Percentiles rank a stretch among this genome's conserved stretches.
These are phyloP conservation scores for Microcyclosporella mali DNA, from an alignment of 2,329 filamentous ascomycete genomes.

Conservation along the genomic window DNA sequence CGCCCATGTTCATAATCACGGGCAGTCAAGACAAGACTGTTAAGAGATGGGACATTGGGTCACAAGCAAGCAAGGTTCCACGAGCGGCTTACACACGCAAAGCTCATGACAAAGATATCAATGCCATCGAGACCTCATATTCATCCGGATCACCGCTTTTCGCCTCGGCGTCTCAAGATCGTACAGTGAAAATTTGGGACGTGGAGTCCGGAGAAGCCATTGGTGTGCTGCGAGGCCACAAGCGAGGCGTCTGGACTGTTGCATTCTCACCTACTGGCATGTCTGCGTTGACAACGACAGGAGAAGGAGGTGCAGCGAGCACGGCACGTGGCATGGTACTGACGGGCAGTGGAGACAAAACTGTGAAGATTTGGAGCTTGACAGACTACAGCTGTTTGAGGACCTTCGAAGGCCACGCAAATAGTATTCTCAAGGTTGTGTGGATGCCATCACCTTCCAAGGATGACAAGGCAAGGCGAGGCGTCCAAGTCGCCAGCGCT, in stretches of 20 bases:
- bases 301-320: conserved; percentile 56
- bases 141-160: conserved; percentile 72
- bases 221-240: conserved; percentile 86
- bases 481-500: conserved; percentile 72
- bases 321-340: conserved; percentile 72
- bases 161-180: conserved; percentile 92
- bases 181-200: conserved; percentile 95
- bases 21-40: conserved; percentile 94
- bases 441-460: conserved; percentile 61
- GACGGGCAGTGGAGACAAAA: conserved; percentile 93
- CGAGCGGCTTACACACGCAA: conserved; percentile 80
- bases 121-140: conserved; percentile 68
- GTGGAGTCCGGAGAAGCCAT: conserved; percentile 81
- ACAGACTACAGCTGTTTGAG: conserved; percentile 86
- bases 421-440: conserved; percentile 86
- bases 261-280: conserved; percentile 77
- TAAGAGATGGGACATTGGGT: conserved; percentile 79
- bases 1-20: conserved; percentile 78
- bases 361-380: conserved; percentile 89
- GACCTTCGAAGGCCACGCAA: conserved; percentile 93
- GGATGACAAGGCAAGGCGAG: conserved; percentile 46
- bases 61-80: conserved; percentile 42
- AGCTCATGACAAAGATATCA: conserved; percentile 98
- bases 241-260: conserved; percentile 92
- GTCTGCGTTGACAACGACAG: conserved; percentile 65